phyloP scores from a whole-genome alignment of 2,329 filamentous ascomycete species.

The Phialemoniopsis sp. region DNA sequence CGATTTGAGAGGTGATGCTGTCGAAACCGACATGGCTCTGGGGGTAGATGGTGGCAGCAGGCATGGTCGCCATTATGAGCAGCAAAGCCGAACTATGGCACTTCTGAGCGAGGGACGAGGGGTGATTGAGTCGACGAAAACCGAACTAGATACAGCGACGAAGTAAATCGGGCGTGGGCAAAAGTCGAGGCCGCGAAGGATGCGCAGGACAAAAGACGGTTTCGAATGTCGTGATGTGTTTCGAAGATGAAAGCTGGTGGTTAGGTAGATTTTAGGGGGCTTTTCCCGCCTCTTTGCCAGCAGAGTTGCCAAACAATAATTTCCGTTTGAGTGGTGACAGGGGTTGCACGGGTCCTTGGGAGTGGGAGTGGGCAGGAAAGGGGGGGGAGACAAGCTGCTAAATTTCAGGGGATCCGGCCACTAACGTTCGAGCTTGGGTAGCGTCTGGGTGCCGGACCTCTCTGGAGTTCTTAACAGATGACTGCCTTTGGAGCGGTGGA shows the following conservation, averaged over 20 bases:
- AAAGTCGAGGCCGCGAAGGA: constrained; percentile 3
- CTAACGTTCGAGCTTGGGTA: too few relatives aligned
- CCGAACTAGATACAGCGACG: constrained; percentile 18
- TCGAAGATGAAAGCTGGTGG: constrained; percentile 10
- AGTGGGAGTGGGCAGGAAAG: constrained; percentile 5
- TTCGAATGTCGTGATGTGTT: constrained; percentile 14
- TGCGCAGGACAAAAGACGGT: constrained; percentile 20
- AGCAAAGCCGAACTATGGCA: constrained; percentile 12
- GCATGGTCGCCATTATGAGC: constrained; percentile 55
- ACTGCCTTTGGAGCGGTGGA: too few relatives aligned
- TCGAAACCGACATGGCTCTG: constrained; percentile 99
- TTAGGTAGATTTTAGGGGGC: constrained; percentile 21
- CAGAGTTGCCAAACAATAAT: constrained; percentile 39
- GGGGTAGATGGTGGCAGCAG: constrained; percentile 73
- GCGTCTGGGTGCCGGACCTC: too few relatives aligned
- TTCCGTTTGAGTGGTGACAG: constrained; percentile 36
- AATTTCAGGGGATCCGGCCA: too few relatives aligned
- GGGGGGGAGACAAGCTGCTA: constrained; percentile 1
- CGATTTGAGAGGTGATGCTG: constrained; percentile 98
- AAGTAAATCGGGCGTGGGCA: constrained; percentile 14
- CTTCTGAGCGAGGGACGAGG: constrained; percentile 17
- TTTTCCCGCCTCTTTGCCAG: constrained; percentile 29
- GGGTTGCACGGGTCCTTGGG: constrained; percentile 12
- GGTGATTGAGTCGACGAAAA: constrained; percentile 17
- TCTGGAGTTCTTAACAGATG: too few relatives aligned